Percentiles rank a stretch among this genome's conserved stretches.
These are phyloP conservation scores for Aegilops umbellulata DNA, from an alignment of 176 grass and related monocot genomes.

Conservation along the genomic window DNA sequence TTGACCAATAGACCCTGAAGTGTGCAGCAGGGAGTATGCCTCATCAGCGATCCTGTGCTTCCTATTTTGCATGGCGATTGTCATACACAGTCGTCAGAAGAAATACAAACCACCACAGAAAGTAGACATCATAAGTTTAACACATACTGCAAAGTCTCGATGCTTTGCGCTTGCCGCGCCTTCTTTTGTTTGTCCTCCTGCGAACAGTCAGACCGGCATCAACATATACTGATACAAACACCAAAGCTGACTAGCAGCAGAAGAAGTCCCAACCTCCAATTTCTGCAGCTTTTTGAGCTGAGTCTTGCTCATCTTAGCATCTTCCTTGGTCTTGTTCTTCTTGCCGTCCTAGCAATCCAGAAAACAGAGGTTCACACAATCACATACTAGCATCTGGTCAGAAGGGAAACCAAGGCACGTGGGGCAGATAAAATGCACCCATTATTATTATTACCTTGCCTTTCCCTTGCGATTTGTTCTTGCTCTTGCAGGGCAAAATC, in stretches of 20 bases:
- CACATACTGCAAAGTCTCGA: slow-evolving; percentile 73
- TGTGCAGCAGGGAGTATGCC: slow-evolving; percentile 65
- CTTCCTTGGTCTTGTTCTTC: slow-evolving; percentile 50
- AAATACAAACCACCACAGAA: slow-evolving; percentile 16
- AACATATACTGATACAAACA: neutral
- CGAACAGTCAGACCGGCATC: neutral
- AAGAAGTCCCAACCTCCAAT: slow-evolving; percentile 49
- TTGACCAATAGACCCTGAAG: slow-evolving; percentile 88
- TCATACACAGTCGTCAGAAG: slow-evolving; percentile 15
- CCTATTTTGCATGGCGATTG: slow-evolving; percentile 35
- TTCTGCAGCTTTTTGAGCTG: slow-evolving; percentile 54
- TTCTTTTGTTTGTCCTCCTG: slow-evolving; percentile 91
- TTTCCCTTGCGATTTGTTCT: slow-evolving; percentile 61
- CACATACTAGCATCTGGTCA: neutral
- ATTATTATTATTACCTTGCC: slow-evolving; percentile 56
- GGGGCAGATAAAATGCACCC: neutral
- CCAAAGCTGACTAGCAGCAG: neutral
- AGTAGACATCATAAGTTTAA: slow-evolving; percentile 14
- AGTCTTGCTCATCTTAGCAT: slow-evolving; percentile 69
- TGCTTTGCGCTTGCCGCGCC: slow-evolving; percentile 60
- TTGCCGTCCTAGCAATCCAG: slow-evolving; percentile 44
- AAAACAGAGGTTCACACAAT: neutral
- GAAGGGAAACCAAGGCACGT: slow-evolving; percentile 7
- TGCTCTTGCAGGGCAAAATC: slow-evolving; percentile 71
- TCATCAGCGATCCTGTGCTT: slow-evolving; percentile 76